phyloP scores from a whole-genome alignment of 192 early-diverging fungal genomes.

The Piromyces finnis region DNA sequence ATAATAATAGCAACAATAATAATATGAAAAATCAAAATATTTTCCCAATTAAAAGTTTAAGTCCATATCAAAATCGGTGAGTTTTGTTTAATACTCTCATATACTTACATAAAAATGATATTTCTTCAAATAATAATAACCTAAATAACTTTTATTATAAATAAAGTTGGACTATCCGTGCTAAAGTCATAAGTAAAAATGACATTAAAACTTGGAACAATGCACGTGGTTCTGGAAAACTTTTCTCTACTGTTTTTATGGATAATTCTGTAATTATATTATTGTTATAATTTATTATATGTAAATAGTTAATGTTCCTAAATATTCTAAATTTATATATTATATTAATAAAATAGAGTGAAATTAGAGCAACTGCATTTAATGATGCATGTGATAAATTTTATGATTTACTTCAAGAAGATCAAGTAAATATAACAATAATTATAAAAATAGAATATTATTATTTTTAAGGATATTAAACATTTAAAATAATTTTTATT shows the following conservation, averaged over 20 bases:
- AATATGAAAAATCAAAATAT: neutral
- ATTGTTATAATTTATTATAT: no score
- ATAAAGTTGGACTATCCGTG: conserved; percentile 78
- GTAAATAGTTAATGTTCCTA: no score
- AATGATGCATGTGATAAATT: conserved; percentile 65
- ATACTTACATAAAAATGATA: no score
- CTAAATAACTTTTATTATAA: no score
- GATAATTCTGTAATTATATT: conserved; percentile 61
- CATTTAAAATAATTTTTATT: no score
- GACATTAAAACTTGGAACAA: conserved; percentile 70
- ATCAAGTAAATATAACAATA: conserved; percentile 18
- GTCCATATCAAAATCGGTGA: neutral
- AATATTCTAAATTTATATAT: no score
- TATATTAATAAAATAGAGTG: conserved; percentile 47
- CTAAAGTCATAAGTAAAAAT: conserved; percentile 68
- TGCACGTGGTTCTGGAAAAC: conserved; percentile 50
- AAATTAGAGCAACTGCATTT: conserved; percentile 90
- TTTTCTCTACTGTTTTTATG: conserved; percentile 74
- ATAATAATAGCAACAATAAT: no score
- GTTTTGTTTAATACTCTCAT: no score
- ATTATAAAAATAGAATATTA: neutral
- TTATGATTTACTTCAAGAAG: conserved; percentile 59
- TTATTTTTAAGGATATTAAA: no score
- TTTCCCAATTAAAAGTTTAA: neutral
- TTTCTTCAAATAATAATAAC: neutral